These are phyloP conservation scores for Secale cereale DNA, from an alignment of 176 grass and related monocot genomes.

Conservation along the genomic window DNA sequence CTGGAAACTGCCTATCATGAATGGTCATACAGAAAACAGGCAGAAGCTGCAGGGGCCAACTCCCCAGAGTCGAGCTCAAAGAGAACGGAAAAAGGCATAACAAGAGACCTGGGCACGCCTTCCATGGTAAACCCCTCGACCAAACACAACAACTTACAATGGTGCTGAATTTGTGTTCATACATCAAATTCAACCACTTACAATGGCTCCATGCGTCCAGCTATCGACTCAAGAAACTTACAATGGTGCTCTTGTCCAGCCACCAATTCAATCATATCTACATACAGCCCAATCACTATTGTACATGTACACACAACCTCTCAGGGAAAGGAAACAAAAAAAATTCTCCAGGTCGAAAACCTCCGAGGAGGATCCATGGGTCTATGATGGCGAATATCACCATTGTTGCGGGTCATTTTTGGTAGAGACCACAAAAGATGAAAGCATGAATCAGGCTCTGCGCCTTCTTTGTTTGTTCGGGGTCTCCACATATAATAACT, in stretches of 20 bases:
- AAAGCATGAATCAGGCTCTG: slow-evolving; percentile 63
- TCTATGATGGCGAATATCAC: neutral
- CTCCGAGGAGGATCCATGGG: neutral
- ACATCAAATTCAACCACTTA: neutral
- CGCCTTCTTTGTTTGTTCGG: slow-evolving; percentile 50
- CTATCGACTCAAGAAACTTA: slow-evolving; percentile 13
- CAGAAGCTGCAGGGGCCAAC: neutral
- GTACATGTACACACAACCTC: slow-evolving; percentile 25
- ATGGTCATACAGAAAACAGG: neutral
- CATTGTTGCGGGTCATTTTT: neutral
- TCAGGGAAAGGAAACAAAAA: neutral
- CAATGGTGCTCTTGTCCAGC: neutral
- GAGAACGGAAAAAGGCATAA: neutral
- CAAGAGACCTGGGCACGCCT: neutral
- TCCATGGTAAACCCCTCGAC: neutral
- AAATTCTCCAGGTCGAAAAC: neutral
- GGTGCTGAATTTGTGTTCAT: neutral
- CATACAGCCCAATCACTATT: slow-evolving; percentile 21
- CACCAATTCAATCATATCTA: slow-evolving; percentile 3
- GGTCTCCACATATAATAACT: slow-evolving; percentile 42
- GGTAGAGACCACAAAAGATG: slow-evolving; percentile 59
- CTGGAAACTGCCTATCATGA: neutral
- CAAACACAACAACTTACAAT: neutral
- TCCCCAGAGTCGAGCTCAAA: neutral
- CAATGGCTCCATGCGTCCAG: neutral